Percentiles rank a stretch among this genome's conserved stretches.
phyloP scores from a whole-genome alignment of 352 stramenopile species.

The Globisporangium barbulae region DNA sequence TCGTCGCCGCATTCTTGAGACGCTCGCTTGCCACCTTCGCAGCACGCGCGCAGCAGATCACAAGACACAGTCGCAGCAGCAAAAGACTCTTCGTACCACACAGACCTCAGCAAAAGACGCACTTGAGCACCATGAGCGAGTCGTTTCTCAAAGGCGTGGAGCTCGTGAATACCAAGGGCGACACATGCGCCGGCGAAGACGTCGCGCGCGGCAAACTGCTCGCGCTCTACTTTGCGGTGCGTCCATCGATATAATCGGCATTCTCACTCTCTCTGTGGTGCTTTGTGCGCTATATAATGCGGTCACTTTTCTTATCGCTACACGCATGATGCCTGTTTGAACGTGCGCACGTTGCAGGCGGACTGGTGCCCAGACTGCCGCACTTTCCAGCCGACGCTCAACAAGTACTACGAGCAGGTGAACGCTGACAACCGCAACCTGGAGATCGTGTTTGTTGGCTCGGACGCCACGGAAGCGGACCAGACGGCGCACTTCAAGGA shows the following conservation, averaged over 20 bases:
- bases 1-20: not conserved
- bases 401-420: constrained; percentile 61
- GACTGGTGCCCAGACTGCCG: constrained; percentile 86
- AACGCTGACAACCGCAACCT: constrained; percentile 36
- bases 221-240: constrained; percentile 77
- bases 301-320: not conserved
- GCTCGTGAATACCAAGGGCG: constrained; percentile 53
- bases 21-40: not conserved
- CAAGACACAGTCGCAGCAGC: not conserved
- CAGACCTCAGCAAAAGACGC: not conserved
- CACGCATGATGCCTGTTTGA: not conserved
- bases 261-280: not conserved
- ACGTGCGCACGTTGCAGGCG: constrained; percentile 30
- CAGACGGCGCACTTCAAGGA: constrained; percentile 61
- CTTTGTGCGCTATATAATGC: not conserved
- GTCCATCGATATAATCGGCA: not conserved
- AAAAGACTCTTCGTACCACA: not conserved
- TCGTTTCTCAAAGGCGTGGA: constrained; percentile 46
- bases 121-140: constrained; percentile 30
- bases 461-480: constrained; percentile 52
- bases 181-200: constrained; percentile 39
- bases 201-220: constrained; percentile 49
- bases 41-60: not conserved
- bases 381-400: constrained; percentile 72
- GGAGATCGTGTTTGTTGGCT: constrained; percentile 81